phyloP scores from a whole-genome alignment of 2,329 filamentous ascomycete genomes.

The Laburnicola sp. region DNA sequence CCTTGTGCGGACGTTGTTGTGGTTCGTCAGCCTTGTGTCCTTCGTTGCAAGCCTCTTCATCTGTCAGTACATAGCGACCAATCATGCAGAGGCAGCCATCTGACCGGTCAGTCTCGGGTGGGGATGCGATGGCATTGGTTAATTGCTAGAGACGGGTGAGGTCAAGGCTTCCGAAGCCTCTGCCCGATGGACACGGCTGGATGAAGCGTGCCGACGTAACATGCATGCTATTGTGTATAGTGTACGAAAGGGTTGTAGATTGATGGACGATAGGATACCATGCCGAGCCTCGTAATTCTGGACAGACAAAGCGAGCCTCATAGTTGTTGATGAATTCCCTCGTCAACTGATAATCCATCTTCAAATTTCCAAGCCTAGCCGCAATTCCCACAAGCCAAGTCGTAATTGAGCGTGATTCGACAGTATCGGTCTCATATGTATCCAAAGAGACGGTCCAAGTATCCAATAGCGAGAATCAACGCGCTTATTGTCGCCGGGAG shows the following conservation, averaged over 20 bases:
- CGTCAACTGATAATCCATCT: too few relatives aligned
- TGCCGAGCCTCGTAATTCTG: too few relatives aligned
- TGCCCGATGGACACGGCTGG: neutral
- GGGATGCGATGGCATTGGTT: neutral
- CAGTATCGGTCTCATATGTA: too few relatives aligned
- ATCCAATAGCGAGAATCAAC: too few relatives aligned
- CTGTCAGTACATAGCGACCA: neutral
- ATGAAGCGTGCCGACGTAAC: neutral
- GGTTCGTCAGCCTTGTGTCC: neutral
- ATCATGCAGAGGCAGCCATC: neutral
- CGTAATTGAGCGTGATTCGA: too few relatives aligned
- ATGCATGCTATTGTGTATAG: neutral
- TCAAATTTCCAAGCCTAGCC: too few relatives aligned
- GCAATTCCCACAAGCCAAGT: too few relatives aligned
- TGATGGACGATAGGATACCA: too few relatives aligned
- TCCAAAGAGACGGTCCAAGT: too few relatives aligned
- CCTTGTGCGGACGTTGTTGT: conserved; percentile 18
- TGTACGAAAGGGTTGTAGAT: neutral
- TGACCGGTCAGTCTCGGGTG: conserved; percentile 7
- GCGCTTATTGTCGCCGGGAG: too few relatives aligned
- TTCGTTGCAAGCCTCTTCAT: neutral
- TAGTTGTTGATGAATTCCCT: too few relatives aligned
- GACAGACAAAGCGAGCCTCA: too few relatives aligned
- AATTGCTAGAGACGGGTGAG: neutral
- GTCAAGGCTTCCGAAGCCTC: neutral